A percentile compares a stretch with the other conserved stretches of the same genome.
phyloP scores from a whole-genome alignment of 805 yeast species.

The Gaillardinia entomophila region DNA sequence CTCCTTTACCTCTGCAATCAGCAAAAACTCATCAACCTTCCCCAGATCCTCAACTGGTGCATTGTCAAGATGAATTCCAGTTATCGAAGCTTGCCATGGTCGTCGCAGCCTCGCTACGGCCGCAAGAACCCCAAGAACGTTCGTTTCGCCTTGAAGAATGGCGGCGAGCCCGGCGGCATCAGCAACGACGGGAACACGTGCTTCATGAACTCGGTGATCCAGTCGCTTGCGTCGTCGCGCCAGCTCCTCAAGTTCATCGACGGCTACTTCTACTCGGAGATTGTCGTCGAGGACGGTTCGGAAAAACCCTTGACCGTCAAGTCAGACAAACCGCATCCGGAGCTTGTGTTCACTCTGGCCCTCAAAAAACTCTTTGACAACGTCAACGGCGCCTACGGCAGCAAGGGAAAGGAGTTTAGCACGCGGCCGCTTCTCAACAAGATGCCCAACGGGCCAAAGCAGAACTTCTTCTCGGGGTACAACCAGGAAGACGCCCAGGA shows the following conservation, averaged over 20 bases:
- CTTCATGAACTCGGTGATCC: slow-evolving; percentile 88
- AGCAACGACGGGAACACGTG: slow-evolving; percentile 91
- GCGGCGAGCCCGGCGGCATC: slow-evolving; percentile 80
- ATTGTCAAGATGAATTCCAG: slow-evolving; percentile 9
- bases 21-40: slow-evolving; percentile 4
- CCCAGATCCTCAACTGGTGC: slow-evolving; percentile 5
- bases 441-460: slow-evolving; percentile 75
- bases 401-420: slow-evolving; percentile 53
- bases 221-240: slow-evolving; percentile 70
- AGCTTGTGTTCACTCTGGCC: slow-evolving; percentile 46
- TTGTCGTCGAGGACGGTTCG: slow-evolving; percentile 18
- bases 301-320: slow-evolving; percentile 9
- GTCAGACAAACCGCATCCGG: slow-evolving; percentile 14
- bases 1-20: neutral
- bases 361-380: slow-evolving; percentile 47
- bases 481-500: slow-evolving; percentile 97
- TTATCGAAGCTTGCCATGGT: slow-evolving; percentile 5
- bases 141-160: slow-evolving; percentile 45
- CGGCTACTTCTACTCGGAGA: slow-evolving; percentile 22
- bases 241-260: slow-evolving; percentile 54
- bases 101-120: neutral
- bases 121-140: slow-evolving; percentile 16
- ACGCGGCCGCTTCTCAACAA: slow-evolving; percentile 56
- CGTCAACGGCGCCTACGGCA: slow-evolving; percentile 51
- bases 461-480: slow-evolving; percentile 72